Percentiles rank a stretch among this genome's conserved stretches.
Evolutionary conservation across 345 rosid species (phyloP).

Genomic region (Populus euphratica): DNA sequence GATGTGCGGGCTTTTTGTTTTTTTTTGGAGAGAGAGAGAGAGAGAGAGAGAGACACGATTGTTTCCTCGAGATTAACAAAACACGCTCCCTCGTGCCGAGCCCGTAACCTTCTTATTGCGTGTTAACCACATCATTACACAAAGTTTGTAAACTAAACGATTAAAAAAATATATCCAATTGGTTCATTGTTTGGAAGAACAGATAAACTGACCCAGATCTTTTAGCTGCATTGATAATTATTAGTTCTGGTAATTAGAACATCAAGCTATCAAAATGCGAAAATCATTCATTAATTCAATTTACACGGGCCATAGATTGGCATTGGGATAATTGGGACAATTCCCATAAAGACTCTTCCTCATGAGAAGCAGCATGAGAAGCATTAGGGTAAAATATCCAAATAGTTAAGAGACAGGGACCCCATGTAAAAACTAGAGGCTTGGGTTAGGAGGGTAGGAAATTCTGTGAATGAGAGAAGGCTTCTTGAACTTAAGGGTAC

Average conservation of each 20-base stretch:
- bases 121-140: too few relatives aligned
- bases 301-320: background rate
- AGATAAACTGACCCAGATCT: too few relatives aligned
- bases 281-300: background rate
- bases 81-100: too few relatives aligned
- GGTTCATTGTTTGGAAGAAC: too few relatives aligned
- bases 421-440: constrained; percentile 15
- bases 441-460: background rate
- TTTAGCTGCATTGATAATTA: too few relatives aligned
- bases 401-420: background rate
- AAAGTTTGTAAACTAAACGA: too few relatives aligned
- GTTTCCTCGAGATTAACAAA: too few relatives aligned
- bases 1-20: too few relatives aligned
- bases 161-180: too few relatives aligned
- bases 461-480: background rate
- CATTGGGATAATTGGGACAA: background rate
- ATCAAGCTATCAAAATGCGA: background rate
- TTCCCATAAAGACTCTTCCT: background rate
- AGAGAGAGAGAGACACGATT: too few relatives aligned
- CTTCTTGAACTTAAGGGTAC: constrained; percentile 1
- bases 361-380: background rate
- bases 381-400: background rate
- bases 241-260: background rate
- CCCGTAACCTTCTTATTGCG: too few relatives aligned
- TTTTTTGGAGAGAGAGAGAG: too few relatives aligned